Base-by-base conservation (phyloP, 257 asterid species). In the Agastache rugosa region DNA sequence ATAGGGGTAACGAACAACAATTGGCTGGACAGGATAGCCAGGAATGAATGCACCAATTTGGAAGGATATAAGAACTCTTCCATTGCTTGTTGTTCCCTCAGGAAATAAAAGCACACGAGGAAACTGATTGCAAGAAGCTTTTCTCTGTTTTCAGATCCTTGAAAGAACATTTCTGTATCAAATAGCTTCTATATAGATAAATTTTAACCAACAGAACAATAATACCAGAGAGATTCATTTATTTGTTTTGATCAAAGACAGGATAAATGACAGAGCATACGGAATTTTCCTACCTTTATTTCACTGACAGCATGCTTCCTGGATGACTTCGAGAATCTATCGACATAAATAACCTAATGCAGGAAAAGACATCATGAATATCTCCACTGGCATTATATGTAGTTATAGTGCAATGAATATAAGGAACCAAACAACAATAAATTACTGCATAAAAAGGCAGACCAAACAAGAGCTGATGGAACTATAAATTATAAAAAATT, bases 61-160 rank as follows among this genome's bases (percentile, higher is more conserved):
- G 82, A 95, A 95, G 41, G 99, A 92, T 77, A 95, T 81, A 73
- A 92, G 77, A 66, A 73, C 87, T 87, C 96, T 95, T 85, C 98
- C 99, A 61, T 89, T 95, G 87, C 90, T 93, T n/a, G 99, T 95
- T 17, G 98, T 95, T 84, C 99, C 99, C 88, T 95, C 99, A 0
- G 98, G 99, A 92, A 95, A 95, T 89, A 95, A 88, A 84, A 95
- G 96, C 85, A 95, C 81, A 63, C 93, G 90, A 72, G 99, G 96
- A 87, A 84, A 95, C 83, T 58, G 90, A 80, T 83, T 72, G 87
- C 82, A 73, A 72, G 98, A 95, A 74, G 96, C 97, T 82, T 93
- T 95, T 88, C 98, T 93, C 98, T 95, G 99, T 91, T 87, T 92
- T 87, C 83, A 92, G 59, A 86, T 87, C 96, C 99, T 91, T 81